phyloP scores from a whole-genome alignment of 2,329 filamentous ascomycete genomes.

The Cladosporium sp. region DNA sequence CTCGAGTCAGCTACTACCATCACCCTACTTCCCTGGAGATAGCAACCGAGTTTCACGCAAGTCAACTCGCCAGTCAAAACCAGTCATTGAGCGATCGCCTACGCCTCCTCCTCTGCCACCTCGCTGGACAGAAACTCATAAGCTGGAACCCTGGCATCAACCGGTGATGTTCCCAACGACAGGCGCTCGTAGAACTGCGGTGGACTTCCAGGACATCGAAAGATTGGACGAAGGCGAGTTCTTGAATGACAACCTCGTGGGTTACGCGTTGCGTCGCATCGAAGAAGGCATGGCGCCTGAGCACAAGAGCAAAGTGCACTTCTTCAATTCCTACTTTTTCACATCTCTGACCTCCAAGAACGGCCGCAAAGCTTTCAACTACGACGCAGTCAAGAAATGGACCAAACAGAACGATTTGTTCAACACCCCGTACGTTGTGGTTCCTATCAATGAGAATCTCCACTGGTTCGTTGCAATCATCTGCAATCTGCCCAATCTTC shows the following conservation, averaged over 20 bases:
- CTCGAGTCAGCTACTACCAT: background rate
- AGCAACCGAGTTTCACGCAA: conserved; percentile 7
- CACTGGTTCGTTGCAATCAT: conserved; percentile 98
- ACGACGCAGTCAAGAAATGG: conserved; percentile 83
- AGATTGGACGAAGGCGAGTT: conserved; percentile 82
- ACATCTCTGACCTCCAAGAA: conserved; percentile 65
- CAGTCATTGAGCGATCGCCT: conserved; percentile 14
- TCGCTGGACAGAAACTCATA: conserved; percentile 32
- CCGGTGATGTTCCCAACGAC: conserved; percentile 63
- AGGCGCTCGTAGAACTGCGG: conserved; percentile 63
- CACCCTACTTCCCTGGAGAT: background rate
- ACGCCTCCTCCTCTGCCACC: conserved; percentile 22
- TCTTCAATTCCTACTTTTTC: conserved; percentile 94
- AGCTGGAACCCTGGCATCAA: conserved; percentile 32
- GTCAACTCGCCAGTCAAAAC: conserved; percentile 27
- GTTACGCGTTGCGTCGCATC: conserved; percentile 71
- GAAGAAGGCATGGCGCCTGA: conserved; percentile 35
- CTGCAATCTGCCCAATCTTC: conserved; percentile 77
- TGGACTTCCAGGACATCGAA: conserved; percentile 72
- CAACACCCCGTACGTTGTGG: conserved; percentile 81
- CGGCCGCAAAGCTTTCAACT: conserved; percentile 67
- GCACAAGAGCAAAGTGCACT: conserved; percentile 66
- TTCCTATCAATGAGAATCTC: conserved; percentile 80
- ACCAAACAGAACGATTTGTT: conserved; percentile 84
- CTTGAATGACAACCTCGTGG: conserved; percentile 89